Conservation (phyloP, 108 stramenopile species). For the Skeletonema grethae region DNA sequence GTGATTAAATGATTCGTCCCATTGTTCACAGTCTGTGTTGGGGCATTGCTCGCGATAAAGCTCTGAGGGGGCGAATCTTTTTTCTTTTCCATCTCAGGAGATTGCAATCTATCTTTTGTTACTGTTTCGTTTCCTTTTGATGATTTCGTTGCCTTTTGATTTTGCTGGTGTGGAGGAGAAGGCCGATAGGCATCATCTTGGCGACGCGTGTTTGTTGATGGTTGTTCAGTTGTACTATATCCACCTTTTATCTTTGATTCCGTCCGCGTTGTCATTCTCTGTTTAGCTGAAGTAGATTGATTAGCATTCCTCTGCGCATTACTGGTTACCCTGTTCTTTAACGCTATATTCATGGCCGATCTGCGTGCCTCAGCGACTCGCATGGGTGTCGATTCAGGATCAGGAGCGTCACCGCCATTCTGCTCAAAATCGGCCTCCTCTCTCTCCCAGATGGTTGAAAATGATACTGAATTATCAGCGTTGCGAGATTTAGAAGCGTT, state of each 20-base stretch:
- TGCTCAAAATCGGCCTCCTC: not conserved
- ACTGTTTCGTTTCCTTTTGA: not conserved
- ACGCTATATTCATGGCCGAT: not conserved
- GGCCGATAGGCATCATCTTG: slow-evolving; percentile 6
- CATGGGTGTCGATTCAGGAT: not conserved
- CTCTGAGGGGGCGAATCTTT: not conserved
- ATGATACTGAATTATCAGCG: not conserved
- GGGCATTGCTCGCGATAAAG: not conserved
- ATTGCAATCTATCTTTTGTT: not conserved
- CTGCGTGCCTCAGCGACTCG: not conserved
- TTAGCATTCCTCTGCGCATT: not conserved
- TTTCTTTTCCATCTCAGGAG: not conserved
- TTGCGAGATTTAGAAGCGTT: not conserved
- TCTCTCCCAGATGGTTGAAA: not conserved
- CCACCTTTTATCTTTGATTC: not conserved
- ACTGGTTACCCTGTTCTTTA: no score
- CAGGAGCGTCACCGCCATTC: not conserved
- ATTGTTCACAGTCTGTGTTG: not conserved
- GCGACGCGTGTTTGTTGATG: not conserved
- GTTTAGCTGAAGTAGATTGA: not conserved
- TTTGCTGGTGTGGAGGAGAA: not conserved
- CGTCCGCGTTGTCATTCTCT: not conserved
- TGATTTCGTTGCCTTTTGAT: slow-evolving; percentile 1
- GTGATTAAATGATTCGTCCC: not conserved
- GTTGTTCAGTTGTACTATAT: not conserved